A percentile compares a stretch with the other conserved stretches of the same genome.
These are phyloP conservation scores for Cryptosporidium parvum DNA, from an alignment of 169 alveolate species.

Conservation along the genomic window DNA sequence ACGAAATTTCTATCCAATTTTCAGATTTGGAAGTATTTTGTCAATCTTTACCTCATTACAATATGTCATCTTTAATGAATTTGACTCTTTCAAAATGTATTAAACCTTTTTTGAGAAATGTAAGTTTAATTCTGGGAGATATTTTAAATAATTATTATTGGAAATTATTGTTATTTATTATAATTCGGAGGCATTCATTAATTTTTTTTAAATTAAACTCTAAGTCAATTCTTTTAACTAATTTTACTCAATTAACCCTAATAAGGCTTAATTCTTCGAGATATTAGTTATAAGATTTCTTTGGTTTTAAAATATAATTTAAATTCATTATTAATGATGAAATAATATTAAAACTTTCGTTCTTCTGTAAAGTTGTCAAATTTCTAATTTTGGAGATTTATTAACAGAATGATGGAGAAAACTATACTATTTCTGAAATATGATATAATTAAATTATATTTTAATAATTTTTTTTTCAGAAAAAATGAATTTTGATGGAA, in stretches of 20 bases:
- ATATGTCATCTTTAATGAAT: slow-evolving; percentile 32
- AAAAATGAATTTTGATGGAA: not conserved
- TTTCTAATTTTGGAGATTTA: not conserved
- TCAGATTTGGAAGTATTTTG: slow-evolving; percentile 84
- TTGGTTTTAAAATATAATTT: not conserved
- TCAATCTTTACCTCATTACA: slow-evolving; percentile 66
- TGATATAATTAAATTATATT: not conserved
- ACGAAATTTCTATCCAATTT: slow-evolving; percentile 88
- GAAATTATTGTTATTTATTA: not conserved
- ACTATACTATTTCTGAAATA: slow-evolving; percentile 27
- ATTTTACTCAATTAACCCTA: no score
- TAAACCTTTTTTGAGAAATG: slow-evolving; percentile 69
- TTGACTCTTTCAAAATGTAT: slow-evolving; percentile 57
- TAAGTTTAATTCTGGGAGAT: slow-evolving; percentile 14
- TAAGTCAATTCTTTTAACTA: no score
- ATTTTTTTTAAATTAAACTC: not conserved
- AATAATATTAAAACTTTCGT: slow-evolving; percentile 55
- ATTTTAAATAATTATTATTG: not conserved
- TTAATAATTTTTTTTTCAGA: not conserved
- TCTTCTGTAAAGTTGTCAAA: slow-evolving; percentile 58
- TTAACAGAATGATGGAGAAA: slow-evolving; percentile 56
- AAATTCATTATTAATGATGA: slow-evolving; percentile 26
- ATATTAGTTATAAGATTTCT: not conserved
- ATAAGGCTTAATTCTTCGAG: no score
- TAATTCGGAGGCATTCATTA: not conserved